Evolutionary conservation across 805 yeast species (phyloP).

Genomic region (Metschnikowia continentalis): DNA sequence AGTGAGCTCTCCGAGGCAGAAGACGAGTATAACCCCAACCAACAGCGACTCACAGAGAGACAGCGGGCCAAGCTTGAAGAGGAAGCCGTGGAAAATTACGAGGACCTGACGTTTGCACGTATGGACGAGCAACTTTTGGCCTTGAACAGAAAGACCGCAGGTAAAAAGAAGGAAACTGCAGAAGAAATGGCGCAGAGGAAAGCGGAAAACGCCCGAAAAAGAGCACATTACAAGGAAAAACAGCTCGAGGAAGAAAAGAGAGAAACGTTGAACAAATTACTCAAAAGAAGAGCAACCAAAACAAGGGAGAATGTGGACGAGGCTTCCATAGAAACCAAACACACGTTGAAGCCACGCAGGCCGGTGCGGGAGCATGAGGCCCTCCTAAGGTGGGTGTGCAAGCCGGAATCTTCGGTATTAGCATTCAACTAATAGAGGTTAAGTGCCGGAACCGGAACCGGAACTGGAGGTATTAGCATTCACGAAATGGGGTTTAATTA

Average conservation of each 20-base stretch:
- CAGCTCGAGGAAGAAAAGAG: slow-evolving; percentile 87
- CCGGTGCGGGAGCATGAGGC: slow-evolving; percentile 45
- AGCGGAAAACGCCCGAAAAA: slow-evolving; percentile 82
- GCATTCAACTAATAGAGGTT: slow-evolving; percentile 1
- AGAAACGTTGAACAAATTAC: slow-evolving; percentile 82
- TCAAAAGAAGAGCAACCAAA: slow-evolving; percentile 79
- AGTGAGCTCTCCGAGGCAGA: slow-evolving; percentile 37
- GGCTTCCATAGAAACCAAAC: slow-evolving; percentile 17
- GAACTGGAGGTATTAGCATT: too few relatives aligned
- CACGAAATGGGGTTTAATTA: too few relatives aligned
- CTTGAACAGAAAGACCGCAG: slow-evolving; percentile 34
- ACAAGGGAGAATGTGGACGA: slow-evolving; percentile 43
- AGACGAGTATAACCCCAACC: slow-evolving; percentile 44
- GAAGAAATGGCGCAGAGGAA: slow-evolving; percentile 79
- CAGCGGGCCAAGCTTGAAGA: slow-evolving; percentile 47
- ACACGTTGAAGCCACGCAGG: slow-evolving; percentile 33
- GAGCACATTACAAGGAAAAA: slow-evolving; percentile 79
- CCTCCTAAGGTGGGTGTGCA: slow-evolving; percentile 38
- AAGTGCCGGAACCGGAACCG: too few relatives aligned
- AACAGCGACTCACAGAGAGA: slow-evolving; percentile 51
- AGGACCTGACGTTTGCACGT: slow-evolving; percentile 25
- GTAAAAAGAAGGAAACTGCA: slow-evolving; percentile 62
- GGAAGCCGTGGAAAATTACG: slow-evolving; percentile 13
- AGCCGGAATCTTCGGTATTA: slow-evolving; percentile 13
- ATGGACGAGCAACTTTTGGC: slow-evolving; percentile 23